A percentile compares a stretch with the other conserved stretches of the same genome.
Evolutionary conservation across 768 basidiomycete genomes (phyloP).

Genomic region (Leccinum fibrillosum): DNA sequence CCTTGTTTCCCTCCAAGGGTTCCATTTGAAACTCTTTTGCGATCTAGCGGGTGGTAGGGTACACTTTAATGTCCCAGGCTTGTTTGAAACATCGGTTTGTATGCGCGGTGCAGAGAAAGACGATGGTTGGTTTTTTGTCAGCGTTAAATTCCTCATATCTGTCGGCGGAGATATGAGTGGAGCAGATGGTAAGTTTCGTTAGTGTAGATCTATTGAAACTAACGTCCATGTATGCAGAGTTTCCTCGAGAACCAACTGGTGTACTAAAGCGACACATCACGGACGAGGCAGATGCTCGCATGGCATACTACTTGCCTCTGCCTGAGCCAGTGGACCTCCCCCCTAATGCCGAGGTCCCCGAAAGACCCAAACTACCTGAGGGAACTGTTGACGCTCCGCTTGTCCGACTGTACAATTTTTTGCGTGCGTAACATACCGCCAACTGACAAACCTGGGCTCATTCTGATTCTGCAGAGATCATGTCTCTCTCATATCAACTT

Average conservation of each 20-base stretch:
- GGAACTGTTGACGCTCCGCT: constrained; percentile 78
- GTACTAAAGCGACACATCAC: constrained; percentile 63
- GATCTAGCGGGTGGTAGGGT: constrained; percentile 71
- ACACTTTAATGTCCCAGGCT: constrained; percentile 65
- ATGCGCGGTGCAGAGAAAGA: constrained; percentile 64
- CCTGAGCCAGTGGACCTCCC: constrained; percentile 41
- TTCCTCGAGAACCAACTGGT: constrained; percentile 65
- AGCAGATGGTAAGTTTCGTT: constrained; percentile 51
- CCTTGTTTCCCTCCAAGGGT: constrained; percentile 11
- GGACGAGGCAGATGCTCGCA: constrained; percentile 67
- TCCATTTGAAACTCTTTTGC: constrained; percentile 18
- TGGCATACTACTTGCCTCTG: constrained; percentile 59
- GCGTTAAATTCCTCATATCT: constrained; percentile 69
- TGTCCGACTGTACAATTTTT: constrained; percentile 80
- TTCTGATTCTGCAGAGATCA: constrained; percentile 57
- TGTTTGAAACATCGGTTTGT: constrained; percentile 74
- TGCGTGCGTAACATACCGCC: constrained; percentile 56
- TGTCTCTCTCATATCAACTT: constrained; percentile 89
- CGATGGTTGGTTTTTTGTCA: constrained; percentile 85
- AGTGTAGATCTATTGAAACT: background rate
- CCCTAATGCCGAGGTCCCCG: constrained; percentile 40
- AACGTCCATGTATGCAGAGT: constrained; percentile 43
- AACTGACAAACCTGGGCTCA: background rate
- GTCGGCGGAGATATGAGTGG: constrained; percentile 73
- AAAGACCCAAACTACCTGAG: constrained; percentile 49